Percentiles rank a stretch among this genome's conserved stretches.
phyloP scores from a whole-genome alignment of 2,329 filamentous ascomycete species.

The Lasiodiplodia sp. region DNA sequence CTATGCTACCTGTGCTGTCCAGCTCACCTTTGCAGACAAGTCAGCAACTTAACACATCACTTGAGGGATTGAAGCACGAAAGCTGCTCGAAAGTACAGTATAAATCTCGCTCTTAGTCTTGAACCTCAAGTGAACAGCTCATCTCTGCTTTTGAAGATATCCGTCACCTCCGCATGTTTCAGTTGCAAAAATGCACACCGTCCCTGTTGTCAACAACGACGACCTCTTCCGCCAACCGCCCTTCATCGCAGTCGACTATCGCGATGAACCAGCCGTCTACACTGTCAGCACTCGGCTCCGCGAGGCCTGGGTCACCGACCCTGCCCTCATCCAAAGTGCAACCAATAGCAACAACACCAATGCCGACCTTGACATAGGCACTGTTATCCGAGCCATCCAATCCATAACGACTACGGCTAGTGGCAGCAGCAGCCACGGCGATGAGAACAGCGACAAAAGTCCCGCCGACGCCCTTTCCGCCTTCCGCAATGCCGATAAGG shows the following conservation, averaged over 20 bases:
- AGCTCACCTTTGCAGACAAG: not conserved
- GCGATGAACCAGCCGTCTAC: constrained; percentile 7
- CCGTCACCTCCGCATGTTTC: not conserved
- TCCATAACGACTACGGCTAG: not conserved
- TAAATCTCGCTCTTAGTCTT: not conserved
- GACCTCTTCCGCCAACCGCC: not conserved
- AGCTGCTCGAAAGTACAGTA: not conserved
- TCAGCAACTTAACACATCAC: not conserved
- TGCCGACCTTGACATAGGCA: not conserved
- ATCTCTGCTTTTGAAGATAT: not conserved
- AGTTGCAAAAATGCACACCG: not conserved
- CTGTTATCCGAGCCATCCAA: not conserved
- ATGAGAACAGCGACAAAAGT: not conserved
- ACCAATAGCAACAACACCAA: not conserved
- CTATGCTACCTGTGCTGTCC: not conserved
- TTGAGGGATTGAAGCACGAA: not conserved
- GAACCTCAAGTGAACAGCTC: too few relatives aligned
- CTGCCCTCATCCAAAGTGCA: not conserved
- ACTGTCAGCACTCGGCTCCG: constrained; percentile 14
- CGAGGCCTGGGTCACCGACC: constrained; percentile 3
- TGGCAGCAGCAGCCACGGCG: not conserved
- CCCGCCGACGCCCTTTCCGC: not conserved
- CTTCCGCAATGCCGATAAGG: not conserved
- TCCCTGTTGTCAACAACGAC: too few relatives aligned
- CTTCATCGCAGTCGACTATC: constrained; percentile 5